Evolutionary conservation across 1,284 basidiomycete genomes (phyloP).

Genomic region (Lignosus rhinocerotis): DNA sequence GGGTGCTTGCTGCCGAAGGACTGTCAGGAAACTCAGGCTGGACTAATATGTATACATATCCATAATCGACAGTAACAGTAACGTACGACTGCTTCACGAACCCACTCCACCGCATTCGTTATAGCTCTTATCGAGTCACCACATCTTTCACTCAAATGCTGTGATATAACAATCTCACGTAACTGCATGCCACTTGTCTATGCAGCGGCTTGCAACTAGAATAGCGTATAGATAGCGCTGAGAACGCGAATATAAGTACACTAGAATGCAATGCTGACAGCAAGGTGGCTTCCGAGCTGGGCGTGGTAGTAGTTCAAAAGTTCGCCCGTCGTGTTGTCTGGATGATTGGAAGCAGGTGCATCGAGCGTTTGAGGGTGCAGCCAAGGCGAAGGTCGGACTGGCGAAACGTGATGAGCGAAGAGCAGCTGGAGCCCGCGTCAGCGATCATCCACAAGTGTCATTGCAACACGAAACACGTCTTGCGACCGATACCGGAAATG

Average conservation of each 20-base stretch:
- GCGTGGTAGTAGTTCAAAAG: no score
- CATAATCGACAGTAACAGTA: constrained; percentile 17
- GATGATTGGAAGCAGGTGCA: no score
- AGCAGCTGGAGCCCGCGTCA: background rate
- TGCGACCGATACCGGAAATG: constrained; percentile 18
- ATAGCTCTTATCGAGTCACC: background rate
- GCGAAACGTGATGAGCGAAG: background rate
- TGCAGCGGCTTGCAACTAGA: background rate
- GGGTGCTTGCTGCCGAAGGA: background rate
- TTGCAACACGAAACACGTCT: background rate
- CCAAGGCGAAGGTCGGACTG: no score
- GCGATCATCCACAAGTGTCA: background rate
- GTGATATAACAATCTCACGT: no score
- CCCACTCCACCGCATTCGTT: background rate
- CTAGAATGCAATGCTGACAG: no score
- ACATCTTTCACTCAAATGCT: background rate
- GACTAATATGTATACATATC: background rate
- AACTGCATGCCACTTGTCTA: no score
- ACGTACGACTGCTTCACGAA: background rate
- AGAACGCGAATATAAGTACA: background rate
- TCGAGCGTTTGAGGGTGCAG: background rate
- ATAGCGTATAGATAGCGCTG: background rate
- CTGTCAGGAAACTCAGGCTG: background rate
- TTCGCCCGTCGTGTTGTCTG: no score
- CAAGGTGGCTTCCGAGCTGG: no score